phyloP scores from a whole-genome alignment of 1,139 yeast species.

The Sugiyamaella japonica region DNA sequence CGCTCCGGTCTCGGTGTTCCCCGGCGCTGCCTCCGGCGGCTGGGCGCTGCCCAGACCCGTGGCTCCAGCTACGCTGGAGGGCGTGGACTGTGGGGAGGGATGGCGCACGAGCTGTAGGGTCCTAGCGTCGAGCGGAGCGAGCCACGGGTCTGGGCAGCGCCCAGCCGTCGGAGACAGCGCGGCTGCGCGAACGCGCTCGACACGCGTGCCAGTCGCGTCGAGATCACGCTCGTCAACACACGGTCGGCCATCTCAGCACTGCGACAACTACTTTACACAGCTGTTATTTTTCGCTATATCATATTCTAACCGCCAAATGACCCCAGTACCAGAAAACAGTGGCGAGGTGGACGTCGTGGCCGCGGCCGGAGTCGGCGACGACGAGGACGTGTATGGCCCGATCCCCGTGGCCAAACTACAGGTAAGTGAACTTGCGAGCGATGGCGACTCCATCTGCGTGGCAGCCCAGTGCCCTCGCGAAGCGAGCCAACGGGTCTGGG shows the following conservation, averaged over 20 bases:
- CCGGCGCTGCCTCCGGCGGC: background rate
- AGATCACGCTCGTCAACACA: too few relatives aligned
- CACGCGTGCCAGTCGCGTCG: too few relatives aligned
- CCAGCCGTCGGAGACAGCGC: constrained; percentile 15
- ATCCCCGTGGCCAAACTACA: constrained; percentile 46
- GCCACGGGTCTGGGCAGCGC: constrained; percentile 14
- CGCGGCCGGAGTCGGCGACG: constrained; percentile 34
- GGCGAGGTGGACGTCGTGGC: background rate
- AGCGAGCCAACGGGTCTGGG: constrained; percentile 12
- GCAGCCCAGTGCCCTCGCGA: background rate
- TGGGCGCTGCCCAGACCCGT: constrained; percentile 2
- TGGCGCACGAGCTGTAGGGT: too few relatives aligned
- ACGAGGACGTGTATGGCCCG: constrained; percentile 50
- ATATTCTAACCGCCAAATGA: background rate
- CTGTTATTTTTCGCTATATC: background rate
- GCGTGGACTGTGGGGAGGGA: background rate
- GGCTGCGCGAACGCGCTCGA: background rate
- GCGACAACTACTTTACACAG: background rate
- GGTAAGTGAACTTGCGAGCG: constrained; percentile 28
- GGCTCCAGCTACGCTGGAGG: background rate
- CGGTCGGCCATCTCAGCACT: too few relatives aligned
- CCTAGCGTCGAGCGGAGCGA: background rate
- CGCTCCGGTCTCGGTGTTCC: constrained; percentile 31
- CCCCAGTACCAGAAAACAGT: constrained; percentile 3
- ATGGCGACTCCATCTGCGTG: background rate